phyloP scores from a whole-genome alignment of 2,329 filamentous ascomycete species.

The Apiospora marii region DNA sequence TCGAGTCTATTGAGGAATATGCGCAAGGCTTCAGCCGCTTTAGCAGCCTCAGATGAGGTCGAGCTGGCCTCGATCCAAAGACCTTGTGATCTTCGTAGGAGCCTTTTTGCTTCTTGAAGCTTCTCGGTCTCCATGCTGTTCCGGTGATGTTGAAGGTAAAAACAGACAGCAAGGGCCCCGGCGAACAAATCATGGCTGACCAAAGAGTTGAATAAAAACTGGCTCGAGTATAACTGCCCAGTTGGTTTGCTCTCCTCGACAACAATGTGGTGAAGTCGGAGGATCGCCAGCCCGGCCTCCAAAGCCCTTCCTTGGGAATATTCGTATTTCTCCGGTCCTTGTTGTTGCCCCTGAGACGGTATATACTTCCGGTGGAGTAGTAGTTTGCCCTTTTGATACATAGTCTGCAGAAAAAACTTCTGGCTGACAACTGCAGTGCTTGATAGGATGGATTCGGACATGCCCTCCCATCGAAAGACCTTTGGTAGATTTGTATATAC shows the following conservation, averaged over 20 bases:
- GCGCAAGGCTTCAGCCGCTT: slow-evolving; percentile 26
- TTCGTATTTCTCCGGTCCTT: slow-evolving; percentile 27
- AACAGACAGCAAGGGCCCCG: slow-evolving; percentile 27
- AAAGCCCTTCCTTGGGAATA: slow-evolving; percentile 39
- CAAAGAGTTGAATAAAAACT: slow-evolving; percentile 20
- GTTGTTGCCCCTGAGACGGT: slow-evolving; percentile 28
- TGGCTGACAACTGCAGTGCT: neutral
- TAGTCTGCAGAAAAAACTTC: slow-evolving; percentile 33
- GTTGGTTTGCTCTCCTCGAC: slow-evolving; percentile 34
- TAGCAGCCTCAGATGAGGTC: slow-evolving; percentile 24
- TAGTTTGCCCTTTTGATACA: slow-evolving; percentile 40
- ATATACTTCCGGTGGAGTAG: slow-evolving; percentile 43
- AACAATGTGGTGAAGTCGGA: slow-evolving; percentile 36
- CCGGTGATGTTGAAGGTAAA: slow-evolving; percentile 24
- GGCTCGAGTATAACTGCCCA: slow-evolving; percentile 23
- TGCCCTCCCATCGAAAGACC: slow-evolving; percentile 1
- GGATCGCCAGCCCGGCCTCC: slow-evolving; percentile 34
- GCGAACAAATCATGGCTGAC: slow-evolving; percentile 26
- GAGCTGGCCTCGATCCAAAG: slow-evolving; percentile 27
- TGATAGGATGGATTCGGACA: neutral
- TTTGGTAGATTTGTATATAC: neutral
- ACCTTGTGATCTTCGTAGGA: slow-evolving; percentile 23
- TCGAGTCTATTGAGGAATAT: slow-evolving; percentile 15
- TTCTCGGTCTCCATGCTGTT: slow-evolving; percentile 17
- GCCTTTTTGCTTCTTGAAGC: slow-evolving; percentile 21